Conservation (phyloP, 2,329 filamentous ascomycete genomes). For the Trichoderma breve region DNA sequence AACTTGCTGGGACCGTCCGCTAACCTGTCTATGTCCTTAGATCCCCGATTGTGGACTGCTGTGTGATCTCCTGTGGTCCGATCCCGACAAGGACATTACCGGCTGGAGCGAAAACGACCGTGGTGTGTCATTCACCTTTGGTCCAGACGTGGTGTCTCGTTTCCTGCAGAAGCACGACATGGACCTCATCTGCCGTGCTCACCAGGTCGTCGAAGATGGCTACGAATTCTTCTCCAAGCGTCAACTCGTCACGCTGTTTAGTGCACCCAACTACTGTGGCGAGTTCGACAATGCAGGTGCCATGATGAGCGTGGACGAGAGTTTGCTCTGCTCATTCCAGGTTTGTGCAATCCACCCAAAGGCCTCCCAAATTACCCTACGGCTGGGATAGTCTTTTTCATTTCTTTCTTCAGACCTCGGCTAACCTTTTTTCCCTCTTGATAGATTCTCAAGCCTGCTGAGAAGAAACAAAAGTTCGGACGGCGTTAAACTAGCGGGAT, state of each 20-base stretch:
- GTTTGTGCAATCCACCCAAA: constrained; percentile 46
- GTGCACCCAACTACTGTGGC: constrained; percentile 97
- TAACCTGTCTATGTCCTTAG: constrained; percentile 47
- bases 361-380: background rate
- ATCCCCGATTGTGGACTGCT: constrained; percentile 97
- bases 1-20: background rate
- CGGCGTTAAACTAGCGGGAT: constrained; percentile 66
- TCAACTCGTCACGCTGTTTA: constrained; percentile 95
- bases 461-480: constrained; percentile 99
- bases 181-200: constrained; percentile 97
- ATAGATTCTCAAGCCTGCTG: constrained; percentile 96
- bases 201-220: constrained; percentile 97
- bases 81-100: constrained; percentile 98
- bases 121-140: constrained; percentile 98
- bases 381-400: background rate
- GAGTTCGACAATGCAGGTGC: constrained; percentile 99
- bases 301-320: constrained; percentile 99
- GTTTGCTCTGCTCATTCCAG: constrained; percentile 98
- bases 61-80: constrained; percentile 97
- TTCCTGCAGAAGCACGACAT: constrained; percentile 99
- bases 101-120: constrained; percentile 99
- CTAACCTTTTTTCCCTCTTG: background rate
- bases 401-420: background rate
- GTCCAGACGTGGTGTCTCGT: constrained; percentile 91
- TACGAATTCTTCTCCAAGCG: constrained; percentile 99